A percentile compares a stretch with the other conserved stretches of the same genome.
phyloP scores from a whole-genome alignment of 2,329 filamentous ascomycete genomes.

The Cladosporium velox region DNA sequence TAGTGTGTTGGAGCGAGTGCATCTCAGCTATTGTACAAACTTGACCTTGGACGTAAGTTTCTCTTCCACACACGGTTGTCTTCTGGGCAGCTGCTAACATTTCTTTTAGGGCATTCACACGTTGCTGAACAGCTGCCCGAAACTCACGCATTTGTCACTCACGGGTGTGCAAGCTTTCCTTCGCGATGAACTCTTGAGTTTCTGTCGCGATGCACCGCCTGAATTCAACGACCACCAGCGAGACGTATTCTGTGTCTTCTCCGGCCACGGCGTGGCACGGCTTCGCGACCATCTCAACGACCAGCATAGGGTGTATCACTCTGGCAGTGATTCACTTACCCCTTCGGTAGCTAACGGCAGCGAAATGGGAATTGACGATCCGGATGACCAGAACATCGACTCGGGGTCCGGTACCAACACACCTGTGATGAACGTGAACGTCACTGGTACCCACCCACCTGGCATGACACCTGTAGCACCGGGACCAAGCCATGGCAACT shows the following conservation, averaged over 20 bases:
- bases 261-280: slow-evolving; percentile 75
- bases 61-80: neutral
- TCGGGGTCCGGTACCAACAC: slow-evolving; percentile 33
- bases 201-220: slow-evolving; percentile 82
- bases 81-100: slow-evolving; percentile 36
- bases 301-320: slow-evolving; percentile 26
- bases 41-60: slow-evolving; percentile 74
- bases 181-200: slow-evolving; percentile 77
- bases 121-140: slow-evolving; percentile 85
- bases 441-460: slow-evolving; percentile 29
- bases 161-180: slow-evolving; percentile 93
- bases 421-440: slow-evolving; percentile 34
- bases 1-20: slow-evolving; percentile 84
- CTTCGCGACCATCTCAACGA: slow-evolving; percentile 77
- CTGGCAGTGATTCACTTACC: slow-evolving; percentile 24
- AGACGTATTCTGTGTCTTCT: slow-evolving; percentile 96
- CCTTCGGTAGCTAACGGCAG: slow-evolving; percentile 23
- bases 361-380: slow-evolving; percentile 30
- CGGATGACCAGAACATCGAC: slow-evolving; percentile 33
- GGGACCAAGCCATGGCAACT: slow-evolving; percentile 23
- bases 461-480: slow-evolving; percentile 32
- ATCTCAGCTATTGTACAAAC: slow-evolving; percentile 91
- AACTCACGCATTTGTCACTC: slow-evolving; percentile 89
- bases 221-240: slow-evolving; percentile 96
- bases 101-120: slow-evolving; percentile 75